Percentiles rank a stretch among this genome's conserved stretches.
Conservation (phyloP, 2,329 filamentous ascomycete genomes). For the Cryphonectria parasitica region DNA sequence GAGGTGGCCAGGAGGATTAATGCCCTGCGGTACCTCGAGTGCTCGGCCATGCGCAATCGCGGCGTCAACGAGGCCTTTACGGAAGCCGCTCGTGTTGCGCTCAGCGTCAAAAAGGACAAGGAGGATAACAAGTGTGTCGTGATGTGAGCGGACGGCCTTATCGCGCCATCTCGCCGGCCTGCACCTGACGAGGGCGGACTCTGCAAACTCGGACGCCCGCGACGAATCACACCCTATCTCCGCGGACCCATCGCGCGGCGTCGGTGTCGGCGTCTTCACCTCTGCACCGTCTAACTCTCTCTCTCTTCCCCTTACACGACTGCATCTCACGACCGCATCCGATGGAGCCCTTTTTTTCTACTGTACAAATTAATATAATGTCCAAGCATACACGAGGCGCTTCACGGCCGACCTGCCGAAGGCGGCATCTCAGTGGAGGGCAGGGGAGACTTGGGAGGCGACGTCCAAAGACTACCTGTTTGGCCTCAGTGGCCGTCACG, state of each 20-base stretch:
- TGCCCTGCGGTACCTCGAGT: constrained; percentile 93
- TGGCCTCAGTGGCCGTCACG: not conserved
- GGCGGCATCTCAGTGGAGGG: not conserved
- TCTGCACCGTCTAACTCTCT: not conserved
- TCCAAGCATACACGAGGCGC: constrained; percentile 2
- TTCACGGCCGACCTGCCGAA: constrained; percentile 8
- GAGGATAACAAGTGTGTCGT: constrained; percentile 64
- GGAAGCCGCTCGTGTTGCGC: constrained; percentile 90
- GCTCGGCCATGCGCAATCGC: constrained; percentile 96
- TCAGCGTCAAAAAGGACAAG: constrained; percentile 70
- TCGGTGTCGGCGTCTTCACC: not conserved
- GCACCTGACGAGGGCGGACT: not conserved
- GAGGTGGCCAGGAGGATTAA: constrained; percentile 91
- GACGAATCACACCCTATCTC: not conserved
- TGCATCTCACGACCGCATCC: constrained; percentile 11
- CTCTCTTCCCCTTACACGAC: not conserved
- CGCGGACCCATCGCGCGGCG: not conserved
- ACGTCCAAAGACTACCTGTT: not conserved
- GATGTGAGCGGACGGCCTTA: constrained; percentile 49
- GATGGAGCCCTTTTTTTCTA: constrained; percentile 14
- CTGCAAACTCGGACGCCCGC: not conserved
- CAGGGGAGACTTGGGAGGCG: not conserved
- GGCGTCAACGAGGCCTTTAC: constrained; percentile 99
- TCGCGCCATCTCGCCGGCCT: not conserved
- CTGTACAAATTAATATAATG: constrained; percentile 7